A percentile compares a stretch with the other conserved stretches of the same genome.
phyloP scores from a whole-genome alignment of 495 filamentous ascomycete genomes.

The Pyronema omphalodes region DNA sequence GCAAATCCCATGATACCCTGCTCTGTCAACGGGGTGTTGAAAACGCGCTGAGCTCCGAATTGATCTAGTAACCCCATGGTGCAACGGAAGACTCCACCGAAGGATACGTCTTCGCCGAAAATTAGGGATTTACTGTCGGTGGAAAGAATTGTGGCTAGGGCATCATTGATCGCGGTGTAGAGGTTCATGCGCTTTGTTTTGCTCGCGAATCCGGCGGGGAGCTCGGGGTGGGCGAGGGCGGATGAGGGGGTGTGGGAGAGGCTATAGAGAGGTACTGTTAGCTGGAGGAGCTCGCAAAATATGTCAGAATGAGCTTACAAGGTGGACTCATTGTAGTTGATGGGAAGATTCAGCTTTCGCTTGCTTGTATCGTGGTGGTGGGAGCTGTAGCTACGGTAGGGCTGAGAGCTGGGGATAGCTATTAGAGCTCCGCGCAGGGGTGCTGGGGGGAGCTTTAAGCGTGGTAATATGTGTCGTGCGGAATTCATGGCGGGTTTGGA shows the following conservation, averaged over 20 bases:
- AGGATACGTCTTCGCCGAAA: conserved; percentile 93
- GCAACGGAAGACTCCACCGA: conserved; percentile 92
- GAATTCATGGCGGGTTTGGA: too few species aligned
- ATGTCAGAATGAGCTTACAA: conserved; percentile 25
- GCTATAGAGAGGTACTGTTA: conserved; percentile 1
- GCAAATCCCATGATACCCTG: conserved; percentile 92
- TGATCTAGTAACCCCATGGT: conserved; percentile 73
- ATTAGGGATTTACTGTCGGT: conserved; percentile 71
- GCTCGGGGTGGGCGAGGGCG: conserved; percentile 47
- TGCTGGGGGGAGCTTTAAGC: too few species aligned
- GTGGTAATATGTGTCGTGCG: too few species aligned
- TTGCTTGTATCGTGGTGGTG: conserved; percentile 2
- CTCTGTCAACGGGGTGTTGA: conserved; percentile 89
- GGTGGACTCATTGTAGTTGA: conserved; percentile 70
- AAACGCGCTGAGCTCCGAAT: conserved; percentile 77
- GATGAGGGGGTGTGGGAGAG: conserved; percentile 58
- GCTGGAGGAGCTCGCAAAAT: background rate
- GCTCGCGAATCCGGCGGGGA: conserved; percentile 42
- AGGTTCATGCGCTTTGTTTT: conserved; percentile 72
- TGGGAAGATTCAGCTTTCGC: conserved; percentile 53
- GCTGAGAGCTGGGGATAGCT: too few species aligned
- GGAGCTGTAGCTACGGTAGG: background rate
- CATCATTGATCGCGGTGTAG: conserved; percentile 83
- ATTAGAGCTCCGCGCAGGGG: too few species aligned
- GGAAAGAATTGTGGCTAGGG: conserved; percentile 61